Conservation (phyloP, 371 early-diverging fungal species). For the Dichotomocladium elegans region DNA sequence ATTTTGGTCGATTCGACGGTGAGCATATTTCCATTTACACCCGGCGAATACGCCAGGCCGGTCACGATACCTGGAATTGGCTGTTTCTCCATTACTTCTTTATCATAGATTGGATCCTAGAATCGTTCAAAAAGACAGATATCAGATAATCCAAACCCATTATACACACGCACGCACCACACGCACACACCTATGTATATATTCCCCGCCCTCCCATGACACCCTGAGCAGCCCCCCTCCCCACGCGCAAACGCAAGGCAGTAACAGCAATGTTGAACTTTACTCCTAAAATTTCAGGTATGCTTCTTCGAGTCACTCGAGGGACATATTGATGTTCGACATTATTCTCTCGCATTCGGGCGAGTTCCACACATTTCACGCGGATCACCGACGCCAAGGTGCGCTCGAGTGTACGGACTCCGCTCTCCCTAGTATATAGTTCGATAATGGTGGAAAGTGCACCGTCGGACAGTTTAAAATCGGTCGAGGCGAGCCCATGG, state of each 20-base stretch:
- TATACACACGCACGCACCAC: no score
- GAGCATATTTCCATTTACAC: conserved; percentile 73
- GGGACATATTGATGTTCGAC: conserved; percentile 22
- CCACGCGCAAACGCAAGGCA: neutral
- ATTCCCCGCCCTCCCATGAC: no score
- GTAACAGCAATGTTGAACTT: neutral
- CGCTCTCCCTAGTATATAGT: conserved; percentile 79
- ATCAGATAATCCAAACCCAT: no score
- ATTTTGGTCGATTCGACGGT: conserved; percentile 78
- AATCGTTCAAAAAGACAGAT: neutral
- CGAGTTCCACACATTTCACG: conserved; percentile 68
- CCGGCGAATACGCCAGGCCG: conserved; percentile 78
- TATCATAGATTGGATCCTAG: conserved; percentile 22
- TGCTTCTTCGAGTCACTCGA: conserved; percentile 24
- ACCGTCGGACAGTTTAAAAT: conserved; percentile 46
- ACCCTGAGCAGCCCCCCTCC: no score
- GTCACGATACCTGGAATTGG: conserved; percentile 74
- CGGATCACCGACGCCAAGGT: conserved; percentile 72
- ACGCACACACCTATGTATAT: no score
- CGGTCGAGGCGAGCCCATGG: conserved; percentile 56
- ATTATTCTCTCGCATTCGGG: conserved; percentile 26
- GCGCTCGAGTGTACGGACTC: conserved; percentile 78
- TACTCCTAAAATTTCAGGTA: conserved; percentile 70
- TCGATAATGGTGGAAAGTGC: conserved; percentile 59
- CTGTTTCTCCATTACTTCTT: conserved; percentile 67